phyloP scores from a whole-genome alignment of 202 grass and related monocot species.

The Musa balbisiana region DNA sequence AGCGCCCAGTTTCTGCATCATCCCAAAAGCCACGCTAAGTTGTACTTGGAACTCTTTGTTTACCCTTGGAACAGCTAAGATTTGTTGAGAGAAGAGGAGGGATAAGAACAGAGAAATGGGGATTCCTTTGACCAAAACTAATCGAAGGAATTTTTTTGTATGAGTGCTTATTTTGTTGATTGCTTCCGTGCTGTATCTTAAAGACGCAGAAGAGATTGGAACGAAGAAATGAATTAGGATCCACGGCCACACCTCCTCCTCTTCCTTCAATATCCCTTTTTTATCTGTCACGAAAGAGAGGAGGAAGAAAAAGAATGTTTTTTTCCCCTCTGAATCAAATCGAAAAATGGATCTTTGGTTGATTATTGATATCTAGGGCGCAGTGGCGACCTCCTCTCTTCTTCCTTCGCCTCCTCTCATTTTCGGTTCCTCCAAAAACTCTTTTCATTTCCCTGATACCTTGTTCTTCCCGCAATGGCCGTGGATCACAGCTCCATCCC shows the following conservation, averaged over 20 bases:
- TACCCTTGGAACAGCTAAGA: too few species aligned
- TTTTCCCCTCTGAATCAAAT: not conserved
- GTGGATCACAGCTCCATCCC: not conserved
- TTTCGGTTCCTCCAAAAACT: not conserved
- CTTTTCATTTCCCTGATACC: too few species aligned
- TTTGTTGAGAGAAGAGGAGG: too few species aligned
- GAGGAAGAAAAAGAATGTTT: not conserved
- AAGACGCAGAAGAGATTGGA: not conserved
- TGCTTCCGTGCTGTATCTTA: not conserved
- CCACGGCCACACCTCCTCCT: not conserved
- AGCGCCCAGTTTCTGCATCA: too few species aligned
- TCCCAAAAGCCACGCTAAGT: too few species aligned
- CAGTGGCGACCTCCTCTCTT: not conserved
- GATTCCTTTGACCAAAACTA: too few species aligned
- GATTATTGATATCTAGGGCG: too few species aligned
- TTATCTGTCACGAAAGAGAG: not conserved
- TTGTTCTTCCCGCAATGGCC: not conserved
- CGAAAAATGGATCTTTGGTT: too few species aligned
- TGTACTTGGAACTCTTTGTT: too few species aligned
- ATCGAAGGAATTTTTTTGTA: too few species aligned
- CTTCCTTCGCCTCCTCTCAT: not conserved
- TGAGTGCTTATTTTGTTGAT: not conserved
- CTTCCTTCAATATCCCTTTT: not conserved
- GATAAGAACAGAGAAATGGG: too few species aligned
- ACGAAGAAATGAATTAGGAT: too few species aligned